A percentile compares a stretch with the other conserved stretches of the same genome.
Evolutionary conservation across 2,329 filamentous ascomycete species (phyloP).

Genomic region (Stachybotrys elegans): DNA sequence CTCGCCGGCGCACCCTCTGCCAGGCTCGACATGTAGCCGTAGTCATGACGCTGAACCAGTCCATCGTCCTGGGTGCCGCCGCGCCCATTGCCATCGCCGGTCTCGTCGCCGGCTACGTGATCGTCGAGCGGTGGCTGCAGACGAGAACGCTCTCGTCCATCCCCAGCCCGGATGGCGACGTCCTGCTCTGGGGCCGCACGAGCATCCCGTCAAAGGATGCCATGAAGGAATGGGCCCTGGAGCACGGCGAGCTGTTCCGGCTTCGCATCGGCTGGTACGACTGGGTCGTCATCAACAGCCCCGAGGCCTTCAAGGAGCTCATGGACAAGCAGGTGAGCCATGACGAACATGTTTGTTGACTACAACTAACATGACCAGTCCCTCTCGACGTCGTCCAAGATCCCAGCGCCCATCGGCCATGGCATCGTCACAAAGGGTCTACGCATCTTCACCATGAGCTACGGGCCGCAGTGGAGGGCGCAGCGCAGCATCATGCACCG

Average conservation of each 20-base stretch:
- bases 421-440: conserved; percentile 7
- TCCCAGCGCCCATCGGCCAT: conserved; percentile 8
- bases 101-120: no score
- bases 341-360: no score
- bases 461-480: conserved; percentile 9
- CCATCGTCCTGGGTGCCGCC: no score
- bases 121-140: no score
- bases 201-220: no score
- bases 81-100: no score
- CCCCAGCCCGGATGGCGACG: no score
- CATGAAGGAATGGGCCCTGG: conserved; percentile 8
- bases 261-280: conserved; percentile 8
- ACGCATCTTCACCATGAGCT: conserved; percentile 5
- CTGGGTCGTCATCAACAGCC: conserved; percentile 10
- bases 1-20: no score
- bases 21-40: no score
- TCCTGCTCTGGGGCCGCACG: no score
- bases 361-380: neutral
- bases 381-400: conserved; percentile 7
- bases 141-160: no score
- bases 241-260: conserved; percentile 9
- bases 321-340: conserved; percentile 10
- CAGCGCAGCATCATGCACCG: conserved; percentile 6
- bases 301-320: conserved; percentile 8
- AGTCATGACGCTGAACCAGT: no score